Conservation (phyloP, 495 filamentous ascomycete genomes). For the Hypoxylon cercidicola region DNA sequence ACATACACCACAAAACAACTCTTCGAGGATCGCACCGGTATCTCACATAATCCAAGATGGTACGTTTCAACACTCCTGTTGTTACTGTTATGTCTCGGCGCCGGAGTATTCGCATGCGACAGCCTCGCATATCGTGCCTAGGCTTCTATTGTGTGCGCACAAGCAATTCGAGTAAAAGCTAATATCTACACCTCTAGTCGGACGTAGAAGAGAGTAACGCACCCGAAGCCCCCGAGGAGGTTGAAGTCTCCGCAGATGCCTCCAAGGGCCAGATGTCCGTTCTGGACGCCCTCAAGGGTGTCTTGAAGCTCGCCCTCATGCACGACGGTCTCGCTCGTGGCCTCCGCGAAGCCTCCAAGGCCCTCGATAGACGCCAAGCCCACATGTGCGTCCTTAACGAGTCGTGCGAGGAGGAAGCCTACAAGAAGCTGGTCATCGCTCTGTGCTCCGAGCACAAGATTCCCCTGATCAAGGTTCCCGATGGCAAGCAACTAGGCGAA, state of each 20-base stretch:
- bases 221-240: constrained; percentile 83
- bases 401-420: constrained; percentile 98
- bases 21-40: constrained; percentile 67
- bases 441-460: constrained; percentile 99
- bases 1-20: constrained; percentile 44
- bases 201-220: constrained; percentile 82
- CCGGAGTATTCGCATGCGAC: constrained; percentile 17
- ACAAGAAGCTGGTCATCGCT: constrained; percentile 99
- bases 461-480: constrained; percentile 98
- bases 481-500: constrained; percentile 99
- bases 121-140: constrained; percentile 26
- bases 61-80: constrained; percentile 35
- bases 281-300: constrained; percentile 96
- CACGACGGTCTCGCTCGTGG: constrained; percentile 99
- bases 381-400: constrained; percentile 99
- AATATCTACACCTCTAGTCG: constrained; percentile 56
- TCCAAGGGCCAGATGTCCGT: constrained; percentile 95
- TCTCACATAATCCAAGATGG: constrained; percentile 62
- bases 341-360: constrained; percentile 96
- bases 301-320: constrained; percentile 97
- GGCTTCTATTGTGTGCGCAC: constrained; percentile 28
- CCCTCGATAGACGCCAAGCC: constrained; percentile 95
- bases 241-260: constrained; percentile 90
- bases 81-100: constrained; percentile 9
- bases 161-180: constrained; percentile 12